Base-by-base conservation (phyloP, 2,329 filamentous ascomycete species). In the Phaeosphaeria sp. region DNA sequence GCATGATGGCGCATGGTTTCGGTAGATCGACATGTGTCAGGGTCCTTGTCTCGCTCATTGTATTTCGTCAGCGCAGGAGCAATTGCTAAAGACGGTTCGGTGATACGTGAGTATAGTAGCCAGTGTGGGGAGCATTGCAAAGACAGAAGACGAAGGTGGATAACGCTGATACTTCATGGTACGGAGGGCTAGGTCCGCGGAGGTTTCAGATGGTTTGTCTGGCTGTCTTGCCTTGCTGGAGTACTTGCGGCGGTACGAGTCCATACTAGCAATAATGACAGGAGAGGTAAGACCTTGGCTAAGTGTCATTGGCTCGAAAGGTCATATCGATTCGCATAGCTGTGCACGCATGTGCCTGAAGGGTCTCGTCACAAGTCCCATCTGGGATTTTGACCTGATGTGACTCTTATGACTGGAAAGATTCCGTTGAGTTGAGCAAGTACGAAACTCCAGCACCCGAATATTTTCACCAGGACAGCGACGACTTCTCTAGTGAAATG, bases 61-160 rank as follows among this genome's bases (percentile, higher is more conserved):
- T 52, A 20, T 36, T 42, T 18, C 8, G 22, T 5, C 25, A 1
- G 50, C 9, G 15, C 13, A 44, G 49, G 13, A 13, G 20, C 22
- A 27, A 45, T 45, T 33, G 18, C 20, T 39, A n/a, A 25, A 46
- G 9, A 15, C 42, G 8, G 25, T n/a, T 18, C 48, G 52, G 21
- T 46, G 17, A 21, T 47, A 50, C 27, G 33, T 30, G 18, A 49
- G 45, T 15, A 39, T 9, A 36, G 30, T 36, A 15, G n/a, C 40
- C 42, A 40, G 22, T n/a, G 21, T 30, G 40, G 24, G 45, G 21
- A 21, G 2, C 20, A 44, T 44, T 22, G 3, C 44, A 46, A 55
- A 58, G 39, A 58, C 43, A 58, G 51, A n/a, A 55, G 24, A 51
- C 51, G 51, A 21, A 18, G 48, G 40, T 45, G 46, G 47, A 30